Conservation (phyloP, 2,329 filamentous ascomycete species). For the Trichophyton schoenleinii region DNA sequence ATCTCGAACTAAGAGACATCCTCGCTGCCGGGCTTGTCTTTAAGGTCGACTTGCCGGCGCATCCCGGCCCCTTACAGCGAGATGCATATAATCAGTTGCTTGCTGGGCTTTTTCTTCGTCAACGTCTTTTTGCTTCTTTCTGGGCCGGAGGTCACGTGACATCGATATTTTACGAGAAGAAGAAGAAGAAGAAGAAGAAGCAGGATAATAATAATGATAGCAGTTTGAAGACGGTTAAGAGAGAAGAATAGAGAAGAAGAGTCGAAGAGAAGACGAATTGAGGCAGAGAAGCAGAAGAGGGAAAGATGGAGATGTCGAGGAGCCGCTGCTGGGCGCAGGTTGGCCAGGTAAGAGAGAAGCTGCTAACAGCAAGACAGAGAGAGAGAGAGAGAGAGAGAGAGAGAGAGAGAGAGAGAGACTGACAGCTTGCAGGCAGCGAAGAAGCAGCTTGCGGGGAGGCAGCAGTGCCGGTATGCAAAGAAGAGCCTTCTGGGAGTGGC, state of each 20-base stretch:
- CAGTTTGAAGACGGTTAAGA: neutral
- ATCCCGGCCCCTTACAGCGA: neutral
- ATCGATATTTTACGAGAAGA: neutral
- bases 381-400: neutral
- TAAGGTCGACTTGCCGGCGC: neutral
- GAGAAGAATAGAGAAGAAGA: too few relatives aligned
- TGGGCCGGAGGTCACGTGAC: neutral
- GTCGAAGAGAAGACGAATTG: too few relatives aligned
- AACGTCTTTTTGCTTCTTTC: neutral
- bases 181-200: neutral
- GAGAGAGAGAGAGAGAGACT: neutral
- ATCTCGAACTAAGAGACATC: neutral
- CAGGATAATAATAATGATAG: too few relatives aligned
- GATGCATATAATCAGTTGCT: neutral
- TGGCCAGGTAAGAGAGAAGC: neutral
- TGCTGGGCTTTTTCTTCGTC: too few relatives aligned
- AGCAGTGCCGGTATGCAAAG: neutral
- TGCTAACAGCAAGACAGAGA: neutral
- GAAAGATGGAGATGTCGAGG: neutral
- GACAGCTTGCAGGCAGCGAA: neutral
- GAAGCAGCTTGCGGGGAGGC: neutral
- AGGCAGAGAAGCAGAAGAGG: neutral
- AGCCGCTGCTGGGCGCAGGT: neutral
- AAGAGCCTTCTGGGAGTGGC: neutral
- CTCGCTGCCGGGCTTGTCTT: neutral